Conservation (phyloP, 2,329 filamentous ascomycete genomes). For the Colletotrichum salicis region DNA sequence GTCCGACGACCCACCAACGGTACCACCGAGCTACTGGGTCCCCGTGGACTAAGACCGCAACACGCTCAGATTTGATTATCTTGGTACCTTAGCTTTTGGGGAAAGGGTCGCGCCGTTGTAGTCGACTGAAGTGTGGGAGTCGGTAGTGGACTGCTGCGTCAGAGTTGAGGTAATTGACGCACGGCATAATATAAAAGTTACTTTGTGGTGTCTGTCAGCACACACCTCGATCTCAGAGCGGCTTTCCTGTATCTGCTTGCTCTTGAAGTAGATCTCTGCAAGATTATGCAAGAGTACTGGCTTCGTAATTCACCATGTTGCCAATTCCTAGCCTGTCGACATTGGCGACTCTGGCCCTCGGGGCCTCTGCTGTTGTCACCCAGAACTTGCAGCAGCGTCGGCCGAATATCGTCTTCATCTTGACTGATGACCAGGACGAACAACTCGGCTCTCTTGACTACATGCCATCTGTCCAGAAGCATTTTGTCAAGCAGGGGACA, state of each 20-base stretch:
- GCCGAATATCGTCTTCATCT: slow-evolving; percentile 73
- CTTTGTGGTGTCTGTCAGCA: background rate
- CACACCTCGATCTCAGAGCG: background rate
- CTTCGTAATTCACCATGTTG: background rate
- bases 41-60: background rate
- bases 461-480: slow-evolving; percentile 66
- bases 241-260: background rate
- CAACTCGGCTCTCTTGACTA: slow-evolving; percentile 70
- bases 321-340: background rate
- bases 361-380: slow-evolving; percentile 5
- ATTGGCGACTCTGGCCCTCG: slow-evolving; percentile 13
- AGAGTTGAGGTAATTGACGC: background rate
- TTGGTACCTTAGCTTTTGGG: background rate
- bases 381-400: slow-evolving; percentile 17
- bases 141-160: background rate
- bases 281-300: background rate
- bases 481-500: slow-evolving; percentile 68
- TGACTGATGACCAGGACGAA: slow-evolving; percentile 76
- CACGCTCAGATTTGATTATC: background rate
- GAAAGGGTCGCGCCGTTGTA: background rate
- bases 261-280: background rate
- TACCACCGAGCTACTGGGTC: slow-evolving; percentile 2
- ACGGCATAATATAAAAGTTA: background rate
- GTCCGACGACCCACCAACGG: slow-evolving; percentile 2
- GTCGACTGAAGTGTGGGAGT: background rate